Evolutionary conservation across 2,329 filamentous ascomycete species (phyloP).

Genomic region (Mycosphaerella sp.): DNA sequence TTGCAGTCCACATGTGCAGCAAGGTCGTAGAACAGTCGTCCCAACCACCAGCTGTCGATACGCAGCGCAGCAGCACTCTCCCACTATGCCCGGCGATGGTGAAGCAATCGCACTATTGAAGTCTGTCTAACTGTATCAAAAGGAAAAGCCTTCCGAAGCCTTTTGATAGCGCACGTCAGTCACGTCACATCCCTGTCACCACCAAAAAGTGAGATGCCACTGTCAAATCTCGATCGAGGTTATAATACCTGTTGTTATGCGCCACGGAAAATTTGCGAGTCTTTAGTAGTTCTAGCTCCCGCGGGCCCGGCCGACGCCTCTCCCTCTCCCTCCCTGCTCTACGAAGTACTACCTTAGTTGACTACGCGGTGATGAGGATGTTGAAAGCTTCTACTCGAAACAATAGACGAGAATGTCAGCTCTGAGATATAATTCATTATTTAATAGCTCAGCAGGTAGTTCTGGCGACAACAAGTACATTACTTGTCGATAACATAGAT

Average conservation of each 20-base stretch:
- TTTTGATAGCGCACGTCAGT: not conserved
- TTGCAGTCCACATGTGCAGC: not conserved
- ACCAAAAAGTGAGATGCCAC: conserved; percentile 6
- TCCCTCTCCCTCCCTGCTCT: too few species aligned
- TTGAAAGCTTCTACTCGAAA: too few species aligned
- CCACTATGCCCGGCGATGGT: not conserved
- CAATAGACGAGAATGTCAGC: too few species aligned
- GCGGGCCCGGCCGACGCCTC: conserved; percentile 51
- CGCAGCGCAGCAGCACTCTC: not conserved
- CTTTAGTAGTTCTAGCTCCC: not conserved
- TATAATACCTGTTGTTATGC: conserved; percentile 9
- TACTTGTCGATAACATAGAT: conserved; percentile 7
- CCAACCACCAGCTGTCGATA: not conserved
- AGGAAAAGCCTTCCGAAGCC: not conserved
- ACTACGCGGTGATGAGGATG: too few species aligned
- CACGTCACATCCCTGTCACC: conserved; percentile 8
- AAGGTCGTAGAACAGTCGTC: not conserved
- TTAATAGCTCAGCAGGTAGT: too few species aligned
- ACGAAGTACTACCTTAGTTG: too few species aligned
- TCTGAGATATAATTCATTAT: too few species aligned
- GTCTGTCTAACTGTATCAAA: not conserved
- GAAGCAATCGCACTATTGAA: not conserved
- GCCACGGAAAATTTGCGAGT: conserved; percentile 7
- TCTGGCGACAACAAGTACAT: conserved; percentile 52
- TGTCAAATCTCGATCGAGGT: conserved; percentile 6